phyloP scores from a whole-genome alignment of 2,329 filamentous ascomycete genomes.

The Fusarium verrucosum region DNA sequence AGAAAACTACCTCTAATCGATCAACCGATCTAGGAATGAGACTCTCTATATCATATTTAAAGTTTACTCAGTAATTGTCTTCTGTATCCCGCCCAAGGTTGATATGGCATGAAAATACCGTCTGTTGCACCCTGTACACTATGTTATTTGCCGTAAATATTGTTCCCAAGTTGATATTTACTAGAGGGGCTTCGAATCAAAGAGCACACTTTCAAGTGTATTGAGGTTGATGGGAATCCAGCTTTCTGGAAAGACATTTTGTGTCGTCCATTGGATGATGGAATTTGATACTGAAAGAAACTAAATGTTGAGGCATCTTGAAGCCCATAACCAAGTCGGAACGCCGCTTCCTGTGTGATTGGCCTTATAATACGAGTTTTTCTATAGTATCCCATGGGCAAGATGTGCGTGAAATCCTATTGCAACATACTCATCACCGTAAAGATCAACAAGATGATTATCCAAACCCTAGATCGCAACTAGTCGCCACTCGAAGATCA shows the following conservation, averaged over 20 bases:
- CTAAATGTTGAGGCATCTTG: background rate
- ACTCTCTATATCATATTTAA: background rate
- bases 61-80: background rate
- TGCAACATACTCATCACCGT: constrained; percentile 10
- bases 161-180: background rate
- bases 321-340: constrained; percentile 20
- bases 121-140: background rate
- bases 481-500: constrained; percentile 12
- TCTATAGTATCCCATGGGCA: constrained; percentile 11
- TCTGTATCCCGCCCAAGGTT: background rate
- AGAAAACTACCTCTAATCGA: background rate
- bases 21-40: background rate
- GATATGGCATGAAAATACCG: background rate
- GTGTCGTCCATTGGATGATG: background rate
- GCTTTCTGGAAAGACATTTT: background rate
- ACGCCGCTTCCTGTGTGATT: background rate
- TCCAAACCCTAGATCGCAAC: constrained; percentile 12
- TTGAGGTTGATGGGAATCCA: background rate
- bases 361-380: background rate
- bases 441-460: background rate
- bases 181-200: background rate
- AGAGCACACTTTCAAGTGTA: background rate
- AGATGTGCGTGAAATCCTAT: constrained; percentile 4
- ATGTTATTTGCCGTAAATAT: background rate
- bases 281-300: background rate